Evolutionary conservation across 306 rosid species (phyloP).

Genomic region (Sophora flavescens): DNA sequence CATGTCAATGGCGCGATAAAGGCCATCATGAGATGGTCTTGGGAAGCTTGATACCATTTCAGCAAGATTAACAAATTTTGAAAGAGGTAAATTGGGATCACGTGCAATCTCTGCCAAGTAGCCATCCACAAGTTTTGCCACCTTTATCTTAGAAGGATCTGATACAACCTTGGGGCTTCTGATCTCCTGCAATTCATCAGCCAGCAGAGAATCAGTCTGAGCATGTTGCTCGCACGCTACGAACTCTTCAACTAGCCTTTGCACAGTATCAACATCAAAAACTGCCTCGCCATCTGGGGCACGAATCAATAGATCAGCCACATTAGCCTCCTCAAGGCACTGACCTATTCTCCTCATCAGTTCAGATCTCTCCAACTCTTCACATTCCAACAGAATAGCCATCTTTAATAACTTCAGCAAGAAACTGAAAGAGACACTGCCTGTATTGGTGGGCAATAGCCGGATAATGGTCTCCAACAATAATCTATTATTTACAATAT

Average conservation of each 20-base stretch:
- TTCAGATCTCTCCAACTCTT: conserved; percentile 61
- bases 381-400: conserved; percentile 66
- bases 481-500: conserved; percentile 60
- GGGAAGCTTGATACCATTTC: conserved; percentile 77
- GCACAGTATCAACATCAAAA: conserved; percentile 74
- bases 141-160: conserved; percentile 67
- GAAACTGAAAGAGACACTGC: conserved; percentile 71
- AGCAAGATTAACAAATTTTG: conserved; percentile 69
- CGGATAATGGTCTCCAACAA: conserved; percentile 71
- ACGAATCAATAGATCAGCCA: conserved; percentile 71
- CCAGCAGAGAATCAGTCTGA: conserved; percentile 55
- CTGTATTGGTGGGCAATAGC: conserved; percentile 65
- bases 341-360: conserved; percentile 74
- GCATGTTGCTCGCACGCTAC: conserved; percentile 53
- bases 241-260: conserved; percentile 81
- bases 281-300: conserved; percentile 58
- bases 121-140: conserved; percentile 88
- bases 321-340: conserved; percentile 80
- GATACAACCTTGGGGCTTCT: conserved; percentile 67
- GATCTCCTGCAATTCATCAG: conserved; percentile 72
- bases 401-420: conserved; percentile 70
- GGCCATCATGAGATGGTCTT: conserved; percentile 78
- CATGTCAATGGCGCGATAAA: conserved; percentile 92
- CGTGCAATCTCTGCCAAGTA: conserved; percentile 82
- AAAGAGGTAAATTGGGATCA: conserved; percentile 70